phyloP scores from a whole-genome alignment of 2,329 filamentous ascomycete species.

The Botryosphaeria agaves region DNA sequence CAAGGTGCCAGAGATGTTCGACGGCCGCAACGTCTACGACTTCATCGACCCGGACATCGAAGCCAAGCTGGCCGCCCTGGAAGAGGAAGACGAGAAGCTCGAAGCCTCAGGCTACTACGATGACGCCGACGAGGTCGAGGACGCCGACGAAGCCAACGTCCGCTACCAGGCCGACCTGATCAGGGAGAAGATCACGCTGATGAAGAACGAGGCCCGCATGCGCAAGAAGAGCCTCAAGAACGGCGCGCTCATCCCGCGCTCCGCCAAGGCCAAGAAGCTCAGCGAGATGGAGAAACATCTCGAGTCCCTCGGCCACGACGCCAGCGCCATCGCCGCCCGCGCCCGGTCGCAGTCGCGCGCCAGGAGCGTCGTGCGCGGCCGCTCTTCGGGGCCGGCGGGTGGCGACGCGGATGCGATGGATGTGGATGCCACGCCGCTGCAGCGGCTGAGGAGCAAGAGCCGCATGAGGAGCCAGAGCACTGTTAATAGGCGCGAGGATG shows the following conservation, averaged over 20 bases:
- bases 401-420: slow-evolving; percentile 64
- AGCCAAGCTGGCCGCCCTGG: slow-evolving; percentile 72
- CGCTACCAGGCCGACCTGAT: slow-evolving; percentile 88
- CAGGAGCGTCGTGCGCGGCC: slow-evolving; percentile 47
- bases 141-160: slow-evolving; percentile 75
- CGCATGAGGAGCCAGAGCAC: slow-evolving; percentile 45
- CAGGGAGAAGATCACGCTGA: slow-evolving; percentile 80
- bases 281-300: slow-evolving; percentile 77
- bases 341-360: slow-evolving; percentile 54
- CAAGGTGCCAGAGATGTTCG: slow-evolving; percentile 81
- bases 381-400: slow-evolving; percentile 41
- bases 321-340: slow-evolving; percentile 54
- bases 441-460: slow-evolving; percentile 49
- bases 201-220: slow-evolving; percentile 88
- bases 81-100: slow-evolving; percentile 88
- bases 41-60: slow-evolving; percentile 96
- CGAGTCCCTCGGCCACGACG: slow-evolving; percentile 72
- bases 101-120: slow-evolving; percentile 89
- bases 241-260: slow-evolving; percentile 78
- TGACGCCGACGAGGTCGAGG: slow-evolving; percentile 56
- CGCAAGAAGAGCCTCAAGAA: slow-evolving; percentile 97
- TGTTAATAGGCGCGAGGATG: slow-evolving; percentile 56
- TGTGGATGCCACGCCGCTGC: slow-evolving; percentile 22
- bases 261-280: slow-evolving; percentile 61
- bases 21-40: slow-evolving; percentile 95